Percentiles rank a stretch among this genome's conserved stretches.
Evolutionary conservation across 2,329 filamentous ascomycete genomes (phyloP).

Genomic region (Phaeophleospora eucalypticola): DNA sequence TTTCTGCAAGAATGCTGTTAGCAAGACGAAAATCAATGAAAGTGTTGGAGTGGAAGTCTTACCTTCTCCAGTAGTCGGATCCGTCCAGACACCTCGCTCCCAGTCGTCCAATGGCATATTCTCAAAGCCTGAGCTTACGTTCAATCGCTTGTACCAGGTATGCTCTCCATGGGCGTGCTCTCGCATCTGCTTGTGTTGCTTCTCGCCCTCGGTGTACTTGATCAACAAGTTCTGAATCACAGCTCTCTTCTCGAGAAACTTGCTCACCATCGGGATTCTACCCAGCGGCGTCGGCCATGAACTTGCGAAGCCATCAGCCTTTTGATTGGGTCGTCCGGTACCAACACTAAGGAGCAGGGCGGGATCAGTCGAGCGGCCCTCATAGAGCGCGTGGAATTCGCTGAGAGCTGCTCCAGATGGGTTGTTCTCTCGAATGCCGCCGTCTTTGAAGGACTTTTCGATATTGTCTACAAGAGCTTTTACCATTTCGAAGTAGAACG

Average conservation of each 20-base stretch:
- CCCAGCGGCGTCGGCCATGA: conserved; percentile 46
- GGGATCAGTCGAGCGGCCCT: conserved; percentile 38
- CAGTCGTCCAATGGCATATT: conserved; percentile 46
- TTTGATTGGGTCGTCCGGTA: conserved; percentile 43
- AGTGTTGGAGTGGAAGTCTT: neutral
- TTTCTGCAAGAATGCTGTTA: neutral
- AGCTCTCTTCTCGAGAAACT: conserved; percentile 47
- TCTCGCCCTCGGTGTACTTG: conserved; percentile 51
- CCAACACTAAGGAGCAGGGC: conserved; percentile 46
- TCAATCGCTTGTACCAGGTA: conserved; percentile 50
- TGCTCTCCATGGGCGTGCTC: conserved; percentile 45
- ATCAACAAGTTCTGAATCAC: conserved; percentile 49
- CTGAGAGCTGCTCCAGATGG: conserved; percentile 45
- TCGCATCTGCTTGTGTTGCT: conserved; percentile 45
- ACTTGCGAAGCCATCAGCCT: conserved; percentile 44
- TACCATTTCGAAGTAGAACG: conserved; percentile 50
- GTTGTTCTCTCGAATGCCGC: conserved; percentile 50
- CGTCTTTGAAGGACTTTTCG: conserved; percentile 45
- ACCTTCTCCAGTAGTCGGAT: conserved; percentile 14
- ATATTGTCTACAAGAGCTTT: conserved; percentile 41
- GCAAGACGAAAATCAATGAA: neutral
- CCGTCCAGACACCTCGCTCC: conserved; percentile 39
- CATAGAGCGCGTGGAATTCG: conserved; percentile 46
- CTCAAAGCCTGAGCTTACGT: conserved; percentile 44
- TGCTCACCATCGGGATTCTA: conserved; percentile 38